Percentiles rank a stretch among this genome's conserved stretches.
Conservation (phyloP, 495 filamentous ascomycete genomes). For the Cercophora sp. region DNA sequence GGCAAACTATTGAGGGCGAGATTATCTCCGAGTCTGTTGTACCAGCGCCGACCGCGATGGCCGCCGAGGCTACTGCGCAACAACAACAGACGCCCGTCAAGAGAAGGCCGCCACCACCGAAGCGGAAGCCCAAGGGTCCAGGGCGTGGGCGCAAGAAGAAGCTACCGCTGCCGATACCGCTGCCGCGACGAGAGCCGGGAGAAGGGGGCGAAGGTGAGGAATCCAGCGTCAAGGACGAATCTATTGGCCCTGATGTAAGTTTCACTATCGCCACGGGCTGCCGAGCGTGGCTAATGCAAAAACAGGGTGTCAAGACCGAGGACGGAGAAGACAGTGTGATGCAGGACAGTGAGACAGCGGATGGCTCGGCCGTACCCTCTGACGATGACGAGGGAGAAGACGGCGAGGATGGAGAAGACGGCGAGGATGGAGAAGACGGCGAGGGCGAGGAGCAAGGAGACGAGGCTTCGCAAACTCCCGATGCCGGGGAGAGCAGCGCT, state of each 20-base stretch:
- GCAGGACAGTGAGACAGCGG: conserved; percentile 47
- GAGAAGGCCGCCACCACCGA: conserved; percentile 69
- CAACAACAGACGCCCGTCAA: conserved; percentile 36
- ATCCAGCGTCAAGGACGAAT: conserved; percentile 31
- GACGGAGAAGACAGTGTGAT: conserved; percentile 39
- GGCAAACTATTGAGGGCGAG: conserved; percentile 77
- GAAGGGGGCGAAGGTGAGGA: conserved; percentile 15
- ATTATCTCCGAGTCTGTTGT: conserved; percentile 57
- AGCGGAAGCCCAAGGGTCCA: conserved; percentile 66
- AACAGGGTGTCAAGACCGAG: conserved; percentile 34
- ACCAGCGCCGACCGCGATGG: conserved; percentile 29
- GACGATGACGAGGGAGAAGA: conserved; percentile 48
- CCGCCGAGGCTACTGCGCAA: conserved; percentile 20
- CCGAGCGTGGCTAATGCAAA: conserved; percentile 33
- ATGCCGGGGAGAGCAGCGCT: conserved; percentile 21
- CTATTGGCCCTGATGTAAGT: conserved; percentile 26
- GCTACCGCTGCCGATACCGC: conserved; percentile 30
- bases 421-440: conserved; percentile 37
- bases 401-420: conserved; percentile 36
- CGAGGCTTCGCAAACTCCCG: conserved; percentile 30
- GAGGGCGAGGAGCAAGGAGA: conserved; percentile 38
- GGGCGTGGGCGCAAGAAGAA: conserved; percentile 66
- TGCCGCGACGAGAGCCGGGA: conserved; percentile 5
- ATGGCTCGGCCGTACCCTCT: conserved; percentile 53
- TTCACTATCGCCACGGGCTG: background rate